Conservation (phyloP, 345 rosid genomes). For the Eucalyptus viminalis region DNA sequence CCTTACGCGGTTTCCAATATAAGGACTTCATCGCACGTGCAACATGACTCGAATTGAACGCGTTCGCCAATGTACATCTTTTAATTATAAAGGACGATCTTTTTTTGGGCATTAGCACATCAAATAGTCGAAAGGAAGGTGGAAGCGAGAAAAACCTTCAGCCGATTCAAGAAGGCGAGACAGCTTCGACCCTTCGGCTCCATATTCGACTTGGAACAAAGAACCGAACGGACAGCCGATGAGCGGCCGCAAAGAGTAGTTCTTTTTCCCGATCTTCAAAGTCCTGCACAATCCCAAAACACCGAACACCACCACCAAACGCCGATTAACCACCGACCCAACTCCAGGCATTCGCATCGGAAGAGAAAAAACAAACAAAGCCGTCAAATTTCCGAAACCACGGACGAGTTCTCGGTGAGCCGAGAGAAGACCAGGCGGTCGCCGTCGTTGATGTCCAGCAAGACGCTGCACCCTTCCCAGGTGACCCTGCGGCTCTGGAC, state of each 20-base stretch:
- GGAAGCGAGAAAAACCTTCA: slow-evolving; percentile 29
- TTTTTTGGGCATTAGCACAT: not conserved
- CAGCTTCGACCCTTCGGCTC: slow-evolving; percentile 42
- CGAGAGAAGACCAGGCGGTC: slow-evolving; percentile 93
- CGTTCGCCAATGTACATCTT: not conserved
- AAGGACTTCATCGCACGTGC: not conserved
- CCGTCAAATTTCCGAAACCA: not conserved
- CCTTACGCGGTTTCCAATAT: not conserved
- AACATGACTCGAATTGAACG: not conserved
- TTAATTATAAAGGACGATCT: not conserved
- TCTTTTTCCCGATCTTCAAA: slow-evolving; percentile 63
- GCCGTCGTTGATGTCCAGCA: slow-evolving; percentile 96
- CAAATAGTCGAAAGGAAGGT: not conserved
- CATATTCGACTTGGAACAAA: slow-evolving; percentile 62
- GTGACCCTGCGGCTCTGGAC: slow-evolving; percentile 43
- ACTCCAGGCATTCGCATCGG: not conserved
- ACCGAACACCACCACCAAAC: not conserved
- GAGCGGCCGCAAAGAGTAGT: slow-evolving; percentile 55
- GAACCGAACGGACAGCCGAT: slow-evolving; percentile 85
- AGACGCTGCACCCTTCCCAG: slow-evolving; percentile 84
- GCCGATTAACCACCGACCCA: not conserved
- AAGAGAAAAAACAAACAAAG: not conserved
- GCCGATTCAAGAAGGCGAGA: slow-evolving; percentile 33
- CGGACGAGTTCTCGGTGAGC: slow-evolving; percentile 73
- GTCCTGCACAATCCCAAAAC: slow-evolving; percentile 14